Evolutionary conservation across 768 basidiomycete species (phyloP).

Genomic region (Lactarius evosmus): DNA sequence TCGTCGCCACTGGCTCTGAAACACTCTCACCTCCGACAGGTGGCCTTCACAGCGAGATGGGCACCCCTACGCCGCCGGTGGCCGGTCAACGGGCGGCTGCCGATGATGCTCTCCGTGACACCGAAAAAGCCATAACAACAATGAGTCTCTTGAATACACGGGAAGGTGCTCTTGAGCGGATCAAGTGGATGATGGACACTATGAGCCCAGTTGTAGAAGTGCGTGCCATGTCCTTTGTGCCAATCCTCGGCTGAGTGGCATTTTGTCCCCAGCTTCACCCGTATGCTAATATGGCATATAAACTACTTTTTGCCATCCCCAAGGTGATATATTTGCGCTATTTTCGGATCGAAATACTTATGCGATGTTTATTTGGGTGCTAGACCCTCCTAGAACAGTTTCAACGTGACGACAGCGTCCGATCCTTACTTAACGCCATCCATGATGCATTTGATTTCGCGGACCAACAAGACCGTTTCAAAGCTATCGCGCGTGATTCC

Average conservation of each 20-base stretch:
- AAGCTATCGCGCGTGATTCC: neutral
- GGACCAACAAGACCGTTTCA: neutral
- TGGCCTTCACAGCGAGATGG: no score
- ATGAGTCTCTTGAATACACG: neutral
- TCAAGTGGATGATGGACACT: neutral
- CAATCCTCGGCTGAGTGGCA: neutral
- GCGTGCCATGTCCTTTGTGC: neutral
- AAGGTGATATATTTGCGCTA: neutral
- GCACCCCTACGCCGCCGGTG: no score
- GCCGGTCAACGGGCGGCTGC: no score
- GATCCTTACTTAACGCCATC: neutral
- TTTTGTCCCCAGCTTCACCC: neutral
- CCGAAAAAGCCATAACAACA: neutral
- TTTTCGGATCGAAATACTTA: neutral
- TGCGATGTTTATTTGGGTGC: neutral
- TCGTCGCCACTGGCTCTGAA: neutral
- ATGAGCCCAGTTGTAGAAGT: neutral
- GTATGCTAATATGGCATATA: neutral
- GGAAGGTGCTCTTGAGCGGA: neutral
- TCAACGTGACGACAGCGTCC: neutral
- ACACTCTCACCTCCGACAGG: no score
- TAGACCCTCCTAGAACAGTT: neutral
- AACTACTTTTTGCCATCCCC: neutral
- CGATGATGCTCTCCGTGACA: neutral
- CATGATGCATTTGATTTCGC: neutral